Percentiles rank a stretch among this genome's conserved stretches.
phyloP scores from a whole-genome alignment of 2,329 filamentous ascomycete species.

The Helotiales sp. region DNA sequence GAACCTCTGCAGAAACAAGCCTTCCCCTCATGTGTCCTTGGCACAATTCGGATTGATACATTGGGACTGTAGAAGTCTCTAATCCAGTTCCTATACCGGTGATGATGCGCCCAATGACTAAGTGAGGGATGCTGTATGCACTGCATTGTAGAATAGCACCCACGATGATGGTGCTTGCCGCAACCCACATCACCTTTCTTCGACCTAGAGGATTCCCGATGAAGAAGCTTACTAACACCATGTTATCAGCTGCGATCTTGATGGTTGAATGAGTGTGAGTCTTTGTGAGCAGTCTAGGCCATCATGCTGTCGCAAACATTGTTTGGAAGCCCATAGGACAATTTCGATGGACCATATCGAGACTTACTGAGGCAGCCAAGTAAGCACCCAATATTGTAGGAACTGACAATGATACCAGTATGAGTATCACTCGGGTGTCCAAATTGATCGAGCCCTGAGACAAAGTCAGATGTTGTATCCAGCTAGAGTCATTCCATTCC shows the following conservation, averaged over 20 bases:
- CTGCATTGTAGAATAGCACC: slow-evolving; percentile 29
- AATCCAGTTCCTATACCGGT: slow-evolving; percentile 24
- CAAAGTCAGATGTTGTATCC: too few relatives aligned
- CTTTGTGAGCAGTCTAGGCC: too few relatives aligned
- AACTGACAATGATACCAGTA: background rate
- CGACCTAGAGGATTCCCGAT: background rate
- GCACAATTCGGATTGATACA: slow-evolving; percentile 47
- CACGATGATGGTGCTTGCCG: slow-evolving; percentile 1
- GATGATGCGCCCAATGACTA: slow-evolving; percentile 42
- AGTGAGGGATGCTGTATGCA: slow-evolving; percentile 38
- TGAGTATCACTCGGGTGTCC: background rate
- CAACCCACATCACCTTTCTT: slow-evolving; percentile 8
- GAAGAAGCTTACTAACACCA: background rate
- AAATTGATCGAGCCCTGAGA: background rate
- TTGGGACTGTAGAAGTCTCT: slow-evolving; percentile 39
- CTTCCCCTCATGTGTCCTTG: slow-evolving; percentile 43
- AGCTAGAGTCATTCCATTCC: too few relatives aligned
- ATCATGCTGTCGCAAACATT: too few relatives aligned
- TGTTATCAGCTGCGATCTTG: background rate
- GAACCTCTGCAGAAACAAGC: slow-evolving; percentile 42
- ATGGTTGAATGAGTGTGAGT: background rate
- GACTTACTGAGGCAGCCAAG: background rate
- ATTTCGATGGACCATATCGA: too few relatives aligned
- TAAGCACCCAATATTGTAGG: background rate
- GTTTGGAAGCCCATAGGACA: too few relatives aligned